phyloP scores from a whole-genome alignment of 331 rosid genomes.

The Telfairia occidentalis region DNA sequence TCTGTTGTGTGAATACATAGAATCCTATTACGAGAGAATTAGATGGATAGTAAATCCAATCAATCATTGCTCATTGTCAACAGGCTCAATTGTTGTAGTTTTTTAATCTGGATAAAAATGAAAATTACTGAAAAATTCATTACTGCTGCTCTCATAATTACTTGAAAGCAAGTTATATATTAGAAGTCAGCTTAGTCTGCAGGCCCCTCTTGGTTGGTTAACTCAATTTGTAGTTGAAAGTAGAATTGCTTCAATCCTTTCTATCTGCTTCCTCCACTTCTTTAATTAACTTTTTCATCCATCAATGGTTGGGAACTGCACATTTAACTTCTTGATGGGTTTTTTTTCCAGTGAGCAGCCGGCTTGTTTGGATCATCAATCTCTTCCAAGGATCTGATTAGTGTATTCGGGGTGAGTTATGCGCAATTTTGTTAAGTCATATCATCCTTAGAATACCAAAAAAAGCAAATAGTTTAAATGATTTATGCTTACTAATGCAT shows the following conservation, averaged over 20 bases:
- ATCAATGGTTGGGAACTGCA: background rate
- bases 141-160: background rate
- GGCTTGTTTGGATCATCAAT: constrained; percentile 76
- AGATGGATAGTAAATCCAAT: background rate
- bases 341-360: constrained; percentile 61
- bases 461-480: no score
- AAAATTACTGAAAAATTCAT: background rate
- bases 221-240: background rate
- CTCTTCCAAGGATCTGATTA: constrained; percentile 63
- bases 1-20: background rate
- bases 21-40: background rate
- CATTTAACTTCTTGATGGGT: background rate
- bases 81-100: background rate
- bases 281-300: background rate
- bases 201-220: background rate
- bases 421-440: no score
- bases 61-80: background rate
- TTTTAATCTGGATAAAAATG: background rate
- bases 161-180: background rate
- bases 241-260: background rate
- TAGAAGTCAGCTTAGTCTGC: background rate
- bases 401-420: constrained; percentile 79
- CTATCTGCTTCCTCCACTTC: no score
- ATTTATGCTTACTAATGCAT: no score
- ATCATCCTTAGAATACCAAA: no score